Conservation (phyloP, 1,139 yeast genomes). For the Kurtzmaniella quercitrusa region DNA sequence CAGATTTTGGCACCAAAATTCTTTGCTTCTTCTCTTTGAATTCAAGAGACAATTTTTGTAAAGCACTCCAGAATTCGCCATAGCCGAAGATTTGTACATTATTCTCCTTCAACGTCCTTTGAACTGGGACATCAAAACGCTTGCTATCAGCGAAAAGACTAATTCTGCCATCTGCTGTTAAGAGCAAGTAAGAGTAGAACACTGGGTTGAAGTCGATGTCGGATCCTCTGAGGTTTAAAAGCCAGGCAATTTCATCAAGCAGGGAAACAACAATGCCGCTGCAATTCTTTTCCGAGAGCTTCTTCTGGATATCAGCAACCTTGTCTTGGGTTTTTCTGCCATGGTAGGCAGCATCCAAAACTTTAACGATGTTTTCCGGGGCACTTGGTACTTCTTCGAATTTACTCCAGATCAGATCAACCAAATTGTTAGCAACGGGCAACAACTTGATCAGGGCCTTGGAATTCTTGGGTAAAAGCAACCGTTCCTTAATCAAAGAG, state of each 20-base stretch:
- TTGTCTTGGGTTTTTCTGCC: constrained; percentile 48
- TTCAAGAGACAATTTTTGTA: constrained; percentile 40
- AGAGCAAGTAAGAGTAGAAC: constrained; percentile 73
- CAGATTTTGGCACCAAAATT: constrained; percentile 52
- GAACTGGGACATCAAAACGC: constrained; percentile 28
- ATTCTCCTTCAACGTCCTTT: constrained; percentile 28
- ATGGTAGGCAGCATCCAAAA: constrained; percentile 40
- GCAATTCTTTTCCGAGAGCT: constrained; percentile 39
- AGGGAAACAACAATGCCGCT: constrained; percentile 59
- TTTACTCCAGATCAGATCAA: constrained; percentile 70
- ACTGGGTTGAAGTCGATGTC: constrained; percentile 85
- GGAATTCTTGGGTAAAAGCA: constrained; percentile 13
- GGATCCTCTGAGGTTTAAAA: constrained; percentile 79
- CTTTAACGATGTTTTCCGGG: constrained; percentile 38
- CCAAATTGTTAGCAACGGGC: constrained; percentile 63
- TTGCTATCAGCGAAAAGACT: constrained; percentile 45
- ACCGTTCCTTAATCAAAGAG: constrained; percentile 17
- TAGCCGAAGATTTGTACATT: constrained; percentile 51
- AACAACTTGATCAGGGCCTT: constrained; percentile 54
- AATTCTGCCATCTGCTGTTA: constrained; percentile 45
- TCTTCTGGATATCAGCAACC: constrained; percentile 39
- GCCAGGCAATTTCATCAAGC: constrained; percentile 91
- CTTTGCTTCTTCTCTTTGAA: constrained; percentile 41
- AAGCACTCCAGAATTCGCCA: constrained; percentile 50
- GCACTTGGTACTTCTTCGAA: constrained; percentile 48